Evolutionary conservation across 192 early-diverging fungal species (phyloP), one percentile per base, ranked within the genome.

Genomic region (Backusella morwellensis): DNA sequence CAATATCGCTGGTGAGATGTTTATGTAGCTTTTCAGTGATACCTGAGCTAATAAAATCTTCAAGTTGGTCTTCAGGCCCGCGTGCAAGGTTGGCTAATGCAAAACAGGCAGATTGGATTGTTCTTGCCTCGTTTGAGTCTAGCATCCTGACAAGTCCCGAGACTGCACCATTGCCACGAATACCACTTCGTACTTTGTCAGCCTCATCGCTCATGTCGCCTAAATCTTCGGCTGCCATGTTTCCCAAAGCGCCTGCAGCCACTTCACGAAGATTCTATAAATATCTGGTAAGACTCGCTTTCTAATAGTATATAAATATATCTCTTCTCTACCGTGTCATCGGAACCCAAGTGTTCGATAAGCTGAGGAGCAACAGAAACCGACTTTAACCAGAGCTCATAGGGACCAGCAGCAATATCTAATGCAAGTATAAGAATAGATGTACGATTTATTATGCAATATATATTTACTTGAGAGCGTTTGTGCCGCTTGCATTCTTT

Each of bases 191-290:
- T 76, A 89, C 93, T 6, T 85, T 74, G 17, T 93, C 88, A 23
- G 86, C 88, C 81, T 98, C 96, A 1, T 70, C 76, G 15, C 54
- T 59, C 76, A 77, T 75, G n/a, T 74, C 59, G 7, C 76, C 80
- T 23, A 77, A 69, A 56, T 77, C 80, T 59, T 81, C 80, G 0
- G 93, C 95, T 0, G 97, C 97, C 88, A 98, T 92, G 78, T 98
- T 98, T 6, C 97, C 97, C 4, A 98, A 80, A 4, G 96, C 95
- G 93, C 96, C 97, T 6, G 93, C 94, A 32, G 95, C 93, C 78
- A 96, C 93, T 76, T 98, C 95, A 32, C 88, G 86, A 35, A 98
- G 88, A 75, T 94, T 90, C 76, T 85, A 77, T 41, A 41, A 47
- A 6, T 56, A 66, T 23, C 29, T 50, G 15, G 12, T 47, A n/a